Conservation (phyloP, 495 filamentous ascomycete species). For the Lophiotrema nucula region DNA sequence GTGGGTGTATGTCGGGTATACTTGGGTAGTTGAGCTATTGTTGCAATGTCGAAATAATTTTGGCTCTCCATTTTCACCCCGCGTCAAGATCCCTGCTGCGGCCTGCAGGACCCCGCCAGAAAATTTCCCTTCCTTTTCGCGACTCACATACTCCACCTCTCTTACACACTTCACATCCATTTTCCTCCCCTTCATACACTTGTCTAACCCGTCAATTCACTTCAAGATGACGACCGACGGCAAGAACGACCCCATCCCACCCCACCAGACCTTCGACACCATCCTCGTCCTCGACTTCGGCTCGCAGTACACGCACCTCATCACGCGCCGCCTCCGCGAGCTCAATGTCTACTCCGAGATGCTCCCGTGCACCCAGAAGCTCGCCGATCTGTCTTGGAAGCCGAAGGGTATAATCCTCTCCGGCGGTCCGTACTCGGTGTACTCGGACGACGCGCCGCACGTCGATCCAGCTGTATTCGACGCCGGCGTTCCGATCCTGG, state of each 20-base stretch:
- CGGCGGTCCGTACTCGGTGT: slow-evolving; percentile 74
- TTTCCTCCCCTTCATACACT: too few relatives aligned
- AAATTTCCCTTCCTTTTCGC: background rate
- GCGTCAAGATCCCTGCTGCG: background rate
- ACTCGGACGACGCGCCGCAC: slow-evolving; percentile 69
- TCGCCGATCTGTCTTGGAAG: slow-evolving; percentile 72
- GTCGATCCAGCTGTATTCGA: slow-evolving; percentile 79
- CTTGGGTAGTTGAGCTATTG: background rate
- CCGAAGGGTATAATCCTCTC: slow-evolving; percentile 81
- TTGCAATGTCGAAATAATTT: background rate
- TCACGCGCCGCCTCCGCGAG: slow-evolving; percentile 71
- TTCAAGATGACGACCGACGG: slow-evolving; percentile 38
- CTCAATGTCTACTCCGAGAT: slow-evolving; percentile 89
- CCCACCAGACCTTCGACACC: slow-evolving; percentile 62
- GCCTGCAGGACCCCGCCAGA: background rate
- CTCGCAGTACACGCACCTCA: slow-evolving; percentile 70
- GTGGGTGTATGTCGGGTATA: background rate
- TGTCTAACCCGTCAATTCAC: background rate
- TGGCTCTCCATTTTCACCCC: background rate
- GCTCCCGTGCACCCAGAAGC: slow-evolving; percentile 86
- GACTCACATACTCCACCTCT: background rate
- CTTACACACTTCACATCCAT: background rate
- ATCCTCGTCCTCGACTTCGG: slow-evolving; percentile 68
- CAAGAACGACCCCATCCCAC: slow-evolving; percentile 45
- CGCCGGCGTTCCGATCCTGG: slow-evolving; percentile 70